Conservation (phyloP, 1,284 basidiomycete species). For the Chalciporus sp. region DNA sequence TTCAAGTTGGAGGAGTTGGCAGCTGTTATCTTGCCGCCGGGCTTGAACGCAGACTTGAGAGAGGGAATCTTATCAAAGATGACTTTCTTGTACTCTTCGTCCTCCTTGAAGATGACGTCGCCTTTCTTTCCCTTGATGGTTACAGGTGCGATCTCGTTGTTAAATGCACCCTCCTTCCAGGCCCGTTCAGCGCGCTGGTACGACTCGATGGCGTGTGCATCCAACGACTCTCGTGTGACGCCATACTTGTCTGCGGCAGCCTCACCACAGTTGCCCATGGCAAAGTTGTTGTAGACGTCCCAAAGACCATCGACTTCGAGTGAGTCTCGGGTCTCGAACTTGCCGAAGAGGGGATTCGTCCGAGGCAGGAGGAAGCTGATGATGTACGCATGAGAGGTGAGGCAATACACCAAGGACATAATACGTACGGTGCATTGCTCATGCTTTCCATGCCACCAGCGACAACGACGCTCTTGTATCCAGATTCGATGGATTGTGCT, state of each 20-base stretch:
- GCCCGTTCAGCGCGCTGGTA: slow-evolving; percentile 92
- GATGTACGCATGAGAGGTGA: slow-evolving; percentile 4
- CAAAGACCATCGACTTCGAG: slow-evolving; percentile 93
- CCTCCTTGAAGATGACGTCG: slow-evolving; percentile 86
- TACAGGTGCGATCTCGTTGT: slow-evolving; percentile 91
- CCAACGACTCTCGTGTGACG: slow-evolving; percentile 86
- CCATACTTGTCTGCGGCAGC: slow-evolving; percentile 80
- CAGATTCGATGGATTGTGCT: slow-evolving; percentile 86
- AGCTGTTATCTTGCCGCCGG: slow-evolving; percentile 89
- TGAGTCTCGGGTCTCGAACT: slow-evolving; percentile 86
- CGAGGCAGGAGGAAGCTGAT: slow-evolving; percentile 92
- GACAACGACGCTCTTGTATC: slow-evolving; percentile 84
- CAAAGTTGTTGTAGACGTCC: slow-evolving; percentile 95
- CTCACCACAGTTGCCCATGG: slow-evolving; percentile 97
- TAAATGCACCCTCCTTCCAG: slow-evolving; percentile 86
- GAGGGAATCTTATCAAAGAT: slow-evolving; percentile 91
- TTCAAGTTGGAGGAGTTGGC: slow-evolving; percentile 96
- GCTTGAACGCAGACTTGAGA: slow-evolving; percentile 88
- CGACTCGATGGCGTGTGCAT: slow-evolving; percentile 91
- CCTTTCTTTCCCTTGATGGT: slow-evolving; percentile 95
- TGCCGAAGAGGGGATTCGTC: slow-evolving; percentile 86
- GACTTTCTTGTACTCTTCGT: slow-evolving; percentile 97
- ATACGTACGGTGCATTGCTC: slow-evolving; percentile 89
- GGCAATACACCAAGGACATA: slow-evolving; percentile 1
- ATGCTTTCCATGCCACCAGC: slow-evolving; percentile 99